phyloP scores from a whole-genome alignment of 768 basidiomycete species.

The Tricholoma bakamatsutake region DNA sequence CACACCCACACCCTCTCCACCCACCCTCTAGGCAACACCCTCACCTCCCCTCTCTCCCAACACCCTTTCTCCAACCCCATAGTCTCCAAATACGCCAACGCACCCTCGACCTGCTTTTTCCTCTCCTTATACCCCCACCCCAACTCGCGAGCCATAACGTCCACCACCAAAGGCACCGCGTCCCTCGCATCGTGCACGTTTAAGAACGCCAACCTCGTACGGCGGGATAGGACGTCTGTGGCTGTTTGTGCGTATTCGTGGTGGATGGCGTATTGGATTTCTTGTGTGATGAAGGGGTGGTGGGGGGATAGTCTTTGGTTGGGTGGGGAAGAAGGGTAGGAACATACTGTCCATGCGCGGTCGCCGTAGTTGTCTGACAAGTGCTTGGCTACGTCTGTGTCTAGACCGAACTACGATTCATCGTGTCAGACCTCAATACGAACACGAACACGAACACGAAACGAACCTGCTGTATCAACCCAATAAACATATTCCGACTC shows the following conservation, averaged over 20 bases:
- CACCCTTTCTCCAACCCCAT: constrained; percentile 64
- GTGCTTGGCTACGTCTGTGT: constrained; percentile 79
- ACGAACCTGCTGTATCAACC: constrained; percentile 68
- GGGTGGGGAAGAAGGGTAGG: constrained; percentile 26
- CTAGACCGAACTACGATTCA: no score
- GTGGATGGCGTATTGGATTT: constrained; percentile 82
- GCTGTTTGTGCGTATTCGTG: constrained; percentile 94
- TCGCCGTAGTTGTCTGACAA: constrained; percentile 94
- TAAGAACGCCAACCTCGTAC: constrained; percentile 89
- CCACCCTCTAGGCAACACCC: constrained; percentile 20
- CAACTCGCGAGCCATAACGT: constrained; percentile 86
- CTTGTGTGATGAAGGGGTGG: constrained; percentile 91
- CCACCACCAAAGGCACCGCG: constrained; percentile 80
- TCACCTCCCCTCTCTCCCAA: constrained; percentile 28
- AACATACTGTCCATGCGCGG: constrained; percentile 91
- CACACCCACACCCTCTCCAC: constrained; percentile 18
- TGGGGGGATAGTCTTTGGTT: constrained; percentile 39
- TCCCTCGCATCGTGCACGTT: constrained; percentile 83
- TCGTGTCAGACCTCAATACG: no score
- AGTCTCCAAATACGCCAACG: constrained; percentile 63
- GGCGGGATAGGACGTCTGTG: constrained; percentile 86
- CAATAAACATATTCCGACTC: constrained; percentile 96
- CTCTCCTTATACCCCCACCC: constrained; percentile 64
- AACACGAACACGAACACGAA: no score
- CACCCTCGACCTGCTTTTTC: constrained; percentile 20